phyloP scores from a whole-genome alignment of 305 asterid genomes.

The Caryopteris hybrid region DNA sequence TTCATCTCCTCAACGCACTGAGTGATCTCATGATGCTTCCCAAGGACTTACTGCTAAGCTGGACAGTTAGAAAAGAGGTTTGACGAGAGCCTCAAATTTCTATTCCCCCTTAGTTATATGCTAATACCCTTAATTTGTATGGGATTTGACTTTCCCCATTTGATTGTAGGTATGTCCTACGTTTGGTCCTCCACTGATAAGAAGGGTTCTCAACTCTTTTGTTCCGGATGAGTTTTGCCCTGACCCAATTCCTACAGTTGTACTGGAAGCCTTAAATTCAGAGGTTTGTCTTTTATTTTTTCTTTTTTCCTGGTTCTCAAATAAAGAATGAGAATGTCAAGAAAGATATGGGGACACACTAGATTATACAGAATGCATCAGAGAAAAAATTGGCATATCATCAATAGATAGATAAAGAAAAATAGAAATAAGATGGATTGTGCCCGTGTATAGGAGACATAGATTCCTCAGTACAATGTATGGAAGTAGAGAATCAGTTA shows the following conservation, averaged over 20 bases:
- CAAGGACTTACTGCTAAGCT: constrained; percentile 77
- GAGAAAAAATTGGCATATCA: no score
- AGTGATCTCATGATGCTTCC: constrained; percentile 99
- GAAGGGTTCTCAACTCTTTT: constrained; percentile 68
- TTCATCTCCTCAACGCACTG: constrained; percentile 71
- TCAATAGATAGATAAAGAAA: no score
- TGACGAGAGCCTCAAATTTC: constrained; percentile 5
- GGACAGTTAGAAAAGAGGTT: constrained; percentile 74
- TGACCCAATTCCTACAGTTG: constrained; percentile 66
- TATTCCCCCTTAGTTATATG: neutral
- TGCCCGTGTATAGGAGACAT: no score
- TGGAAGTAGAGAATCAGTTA: no score
- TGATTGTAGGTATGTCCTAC: constrained; percentile 66
- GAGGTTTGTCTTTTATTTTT: constrained; percentile 36
- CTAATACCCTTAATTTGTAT: neutral
- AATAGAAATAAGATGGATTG: no score
- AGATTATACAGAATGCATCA: no score
- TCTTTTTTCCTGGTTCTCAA: neutral
- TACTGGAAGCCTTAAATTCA: constrained; percentile 60
- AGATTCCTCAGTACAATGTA: no score
- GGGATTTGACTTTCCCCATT: neutral
- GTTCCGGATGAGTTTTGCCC: constrained; percentile 86
- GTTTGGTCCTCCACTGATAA: constrained; percentile 56
- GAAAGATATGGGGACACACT: no score
- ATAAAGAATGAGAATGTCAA: no score